Conservation (phyloP, 139 green algal genomes). For the Choricystis sp. region DNA sequence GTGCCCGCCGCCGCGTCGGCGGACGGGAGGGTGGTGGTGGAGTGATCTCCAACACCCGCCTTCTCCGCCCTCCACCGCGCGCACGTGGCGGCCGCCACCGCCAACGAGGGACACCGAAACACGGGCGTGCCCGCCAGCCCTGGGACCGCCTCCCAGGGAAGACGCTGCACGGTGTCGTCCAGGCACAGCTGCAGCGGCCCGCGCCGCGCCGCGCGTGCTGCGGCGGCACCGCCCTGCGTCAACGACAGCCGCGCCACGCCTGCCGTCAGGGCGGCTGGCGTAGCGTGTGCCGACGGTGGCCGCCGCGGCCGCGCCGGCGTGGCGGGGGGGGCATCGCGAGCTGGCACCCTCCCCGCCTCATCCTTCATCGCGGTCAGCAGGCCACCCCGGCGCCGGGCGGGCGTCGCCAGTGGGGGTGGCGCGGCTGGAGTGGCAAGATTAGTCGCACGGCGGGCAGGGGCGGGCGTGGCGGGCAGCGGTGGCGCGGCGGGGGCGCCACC, state of each 20-base stretch:
- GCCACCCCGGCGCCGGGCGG: no score
- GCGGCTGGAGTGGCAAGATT: neutral
- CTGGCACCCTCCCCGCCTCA: neutral
- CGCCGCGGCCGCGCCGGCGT: neutral
- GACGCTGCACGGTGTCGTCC: slow-evolving; percentile 30
- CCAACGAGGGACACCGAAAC: slow-evolving; percentile 32
- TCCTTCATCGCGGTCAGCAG: neutral
- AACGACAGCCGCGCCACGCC: neutral
- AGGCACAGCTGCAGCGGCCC: slow-evolving; percentile 40
- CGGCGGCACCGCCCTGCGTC: neutral
- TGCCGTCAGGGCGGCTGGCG: neutral
- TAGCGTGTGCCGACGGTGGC: neutral
- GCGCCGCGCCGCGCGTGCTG: neutral
- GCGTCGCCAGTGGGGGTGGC: neutral
- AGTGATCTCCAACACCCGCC: no score
- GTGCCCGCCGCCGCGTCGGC: slow-evolving; percentile 26
- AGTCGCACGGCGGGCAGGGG: neutral
- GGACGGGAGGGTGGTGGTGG: neutral
- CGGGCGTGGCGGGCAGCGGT: neutral
- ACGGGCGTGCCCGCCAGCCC: slow-evolving; percentile 17
- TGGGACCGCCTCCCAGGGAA: slow-evolving; percentile 59
- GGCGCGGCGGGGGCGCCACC: no score
- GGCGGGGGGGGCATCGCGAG: neutral
- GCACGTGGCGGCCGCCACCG: slow-evolving; percentile 9
- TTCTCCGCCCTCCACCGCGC: neutral